phyloP scores from a whole-genome alignment of 2,329 filamentous ascomycete species.

The Trichoderma koningiopsis region DNA sequence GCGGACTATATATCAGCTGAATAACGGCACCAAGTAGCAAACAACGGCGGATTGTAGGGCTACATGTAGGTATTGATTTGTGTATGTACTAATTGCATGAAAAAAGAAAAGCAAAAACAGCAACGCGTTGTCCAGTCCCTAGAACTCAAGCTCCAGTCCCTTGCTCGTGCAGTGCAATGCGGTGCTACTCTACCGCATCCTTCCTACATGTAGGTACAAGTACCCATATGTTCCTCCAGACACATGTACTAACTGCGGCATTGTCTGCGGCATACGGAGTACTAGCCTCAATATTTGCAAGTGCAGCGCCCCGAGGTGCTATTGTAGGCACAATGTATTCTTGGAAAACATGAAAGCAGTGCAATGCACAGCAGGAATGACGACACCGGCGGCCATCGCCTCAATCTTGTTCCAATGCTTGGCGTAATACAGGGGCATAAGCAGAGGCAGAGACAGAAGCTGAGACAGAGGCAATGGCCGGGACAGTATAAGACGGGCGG shows the following conservation, averaged over 20 bases:
- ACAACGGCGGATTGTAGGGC: not conserved
- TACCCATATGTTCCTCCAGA: not conserved
- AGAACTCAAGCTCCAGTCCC: not conserved
- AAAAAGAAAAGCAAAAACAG: too few relatives aligned
- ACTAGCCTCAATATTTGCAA: not conserved
- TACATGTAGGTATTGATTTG: not conserved
- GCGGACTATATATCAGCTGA: not conserved
- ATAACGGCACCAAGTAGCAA: not conserved
- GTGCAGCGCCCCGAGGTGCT: not conserved
- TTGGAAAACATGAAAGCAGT: not conserved
- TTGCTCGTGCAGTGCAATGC: not conserved
- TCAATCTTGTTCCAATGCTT: not conserved
- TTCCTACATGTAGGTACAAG: too few relatives aligned
- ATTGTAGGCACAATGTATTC: not conserved
- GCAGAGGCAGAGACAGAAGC: not conserved
- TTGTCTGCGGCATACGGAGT: not conserved
- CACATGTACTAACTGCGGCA: not conserved
- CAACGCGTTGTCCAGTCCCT: not conserved
- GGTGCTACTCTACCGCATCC: not conserved
- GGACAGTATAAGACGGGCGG: not conserved
- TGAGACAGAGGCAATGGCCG: not conserved
- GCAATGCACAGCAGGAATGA: not conserved
- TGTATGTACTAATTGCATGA: not conserved
- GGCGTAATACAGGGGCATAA: not conserved
- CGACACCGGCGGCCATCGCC: not conserved